These are phyloP conservation scores for Fusarium avenaceum DNA, from an alignment of 2,329 filamentous ascomycete species.

Conservation along the genomic window DNA sequence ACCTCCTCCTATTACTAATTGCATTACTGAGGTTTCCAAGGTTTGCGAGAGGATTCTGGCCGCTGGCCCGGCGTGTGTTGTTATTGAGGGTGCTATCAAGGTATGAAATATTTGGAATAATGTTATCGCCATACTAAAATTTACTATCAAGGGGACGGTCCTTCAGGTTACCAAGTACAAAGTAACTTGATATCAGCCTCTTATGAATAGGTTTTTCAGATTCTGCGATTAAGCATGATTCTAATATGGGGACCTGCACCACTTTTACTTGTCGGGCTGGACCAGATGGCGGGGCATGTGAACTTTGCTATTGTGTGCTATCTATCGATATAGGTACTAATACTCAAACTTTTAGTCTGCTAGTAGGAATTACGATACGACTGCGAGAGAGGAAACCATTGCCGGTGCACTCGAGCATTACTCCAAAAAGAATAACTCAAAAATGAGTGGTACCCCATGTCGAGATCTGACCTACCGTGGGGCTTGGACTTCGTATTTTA, in stretches of 20 bases:
- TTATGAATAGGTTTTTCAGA: accelerated
- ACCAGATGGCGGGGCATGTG: no score
- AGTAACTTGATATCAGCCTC: accelerated
- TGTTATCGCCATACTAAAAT: background rate
- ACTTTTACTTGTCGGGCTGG: background rate
- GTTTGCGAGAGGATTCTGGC: background rate
- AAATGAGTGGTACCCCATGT: background rate
- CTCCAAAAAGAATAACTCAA: background rate
- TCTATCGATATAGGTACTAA: no score
- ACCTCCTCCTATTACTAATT: background rate
- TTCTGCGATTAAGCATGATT: background rate
- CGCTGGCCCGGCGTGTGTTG: accelerated
- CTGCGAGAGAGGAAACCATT: background rate
- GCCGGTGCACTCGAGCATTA: background rate
- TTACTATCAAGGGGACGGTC: accelerated
- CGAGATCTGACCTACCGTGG: background rate
- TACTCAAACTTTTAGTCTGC: no score
- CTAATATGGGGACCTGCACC: background rate
- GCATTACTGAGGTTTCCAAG: background rate
- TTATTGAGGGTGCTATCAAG: background rate
- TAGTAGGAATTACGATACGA: background rate
- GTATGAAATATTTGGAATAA: background rate
- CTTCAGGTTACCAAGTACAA: background rate
- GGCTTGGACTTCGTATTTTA: background rate
- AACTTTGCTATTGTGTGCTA: no score